Evolutionary conservation across 2,329 filamentous ascomycete species (phyloP), one percentile per base, ranked within the genome.

Genomic region (Coniochaeta prunicola): DNA sequence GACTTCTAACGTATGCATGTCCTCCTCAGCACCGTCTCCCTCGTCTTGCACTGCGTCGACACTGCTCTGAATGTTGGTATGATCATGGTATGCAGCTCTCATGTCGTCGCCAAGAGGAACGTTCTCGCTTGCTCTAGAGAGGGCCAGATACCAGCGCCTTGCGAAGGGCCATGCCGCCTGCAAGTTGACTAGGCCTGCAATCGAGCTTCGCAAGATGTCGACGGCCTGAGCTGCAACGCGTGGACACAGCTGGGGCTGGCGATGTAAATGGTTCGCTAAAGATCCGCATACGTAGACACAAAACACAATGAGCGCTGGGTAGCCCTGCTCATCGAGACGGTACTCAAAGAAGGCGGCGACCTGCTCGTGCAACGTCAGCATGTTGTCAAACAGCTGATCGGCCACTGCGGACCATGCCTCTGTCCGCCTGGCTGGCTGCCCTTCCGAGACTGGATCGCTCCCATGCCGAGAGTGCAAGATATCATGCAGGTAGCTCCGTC

Each of bases 271-370:
- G 13, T 67, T 54, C 19, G 50, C 68, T n/a, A 76, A 64, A 0
- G 71, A 74, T 10, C 73, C 73, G 60, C 73, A 76, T 53, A 73
- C 69, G 62, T 76, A 76, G 38, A 71, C 68, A 57, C 72, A 75
- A 53, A 75, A 76, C 10, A 73, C 73, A 7, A 75, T 66, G 26
- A 76, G 71, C 56, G 67, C 70, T 7, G 70, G 71, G 53, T 69
- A 72, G 0, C 68, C 66, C 24, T 54, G 50, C 15, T 54, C 50
- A n/a, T 5, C 6, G 13, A 8, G 2, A 54, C 28, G 50, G 19
- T 33, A 54, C 15, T 31, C 50, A 17, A 54, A 54, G 50, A 54
- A 54, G 12, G 50, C 50, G 5, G 50, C 13, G 50, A 76, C 70
- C 59, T 74, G 70, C 57, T 74, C 69, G 63, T 74, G 67, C 4